phyloP scores from a whole-genome alignment of 352 stramenopile species.

The Phytophthora hibernalis region DNA sequence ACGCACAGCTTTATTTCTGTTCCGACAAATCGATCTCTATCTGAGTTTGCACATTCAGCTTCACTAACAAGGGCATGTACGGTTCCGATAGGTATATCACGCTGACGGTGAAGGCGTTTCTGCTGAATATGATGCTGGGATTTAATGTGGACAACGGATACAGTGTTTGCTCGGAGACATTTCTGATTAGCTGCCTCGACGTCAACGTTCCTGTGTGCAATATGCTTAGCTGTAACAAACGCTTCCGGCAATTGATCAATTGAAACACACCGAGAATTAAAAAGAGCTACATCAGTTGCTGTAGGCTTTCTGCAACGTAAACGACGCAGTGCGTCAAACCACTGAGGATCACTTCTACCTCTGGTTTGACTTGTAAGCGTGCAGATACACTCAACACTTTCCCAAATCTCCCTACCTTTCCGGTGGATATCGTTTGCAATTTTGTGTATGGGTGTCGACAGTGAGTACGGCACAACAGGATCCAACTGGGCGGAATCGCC shows the following conservation, averaged over 20 bases:
- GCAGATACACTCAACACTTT: neutral
- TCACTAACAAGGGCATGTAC: neutral
- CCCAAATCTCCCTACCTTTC: slow-evolving; percentile 4
- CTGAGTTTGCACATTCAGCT: too few species aligned
- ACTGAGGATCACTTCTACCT: neutral
- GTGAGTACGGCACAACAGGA: slow-evolving; percentile 1
- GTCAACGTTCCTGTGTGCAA: neutral
- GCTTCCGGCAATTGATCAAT: too few species aligned
- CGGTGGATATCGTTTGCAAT: neutral
- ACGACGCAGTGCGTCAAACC: neutral
- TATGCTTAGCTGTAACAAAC: neutral
- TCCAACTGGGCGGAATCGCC: neutral
- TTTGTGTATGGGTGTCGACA: neutral
- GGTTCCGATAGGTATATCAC: neutral
- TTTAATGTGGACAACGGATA: neutral
- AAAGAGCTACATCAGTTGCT: neutral
- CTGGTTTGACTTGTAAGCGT: slow-evolving; percentile 1
- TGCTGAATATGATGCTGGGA: neutral
- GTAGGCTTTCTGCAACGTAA: neutral
- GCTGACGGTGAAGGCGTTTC: neutral
- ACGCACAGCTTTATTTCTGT: too few species aligned
- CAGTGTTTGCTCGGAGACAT: too few species aligned
- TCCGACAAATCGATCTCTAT: too few species aligned
- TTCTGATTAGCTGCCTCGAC: neutral
- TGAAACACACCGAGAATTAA: too few species aligned